Evolutionary conservation across 345 rosid genomes (phyloP).

Genomic region (Euphorbia lathyris): DNA sequence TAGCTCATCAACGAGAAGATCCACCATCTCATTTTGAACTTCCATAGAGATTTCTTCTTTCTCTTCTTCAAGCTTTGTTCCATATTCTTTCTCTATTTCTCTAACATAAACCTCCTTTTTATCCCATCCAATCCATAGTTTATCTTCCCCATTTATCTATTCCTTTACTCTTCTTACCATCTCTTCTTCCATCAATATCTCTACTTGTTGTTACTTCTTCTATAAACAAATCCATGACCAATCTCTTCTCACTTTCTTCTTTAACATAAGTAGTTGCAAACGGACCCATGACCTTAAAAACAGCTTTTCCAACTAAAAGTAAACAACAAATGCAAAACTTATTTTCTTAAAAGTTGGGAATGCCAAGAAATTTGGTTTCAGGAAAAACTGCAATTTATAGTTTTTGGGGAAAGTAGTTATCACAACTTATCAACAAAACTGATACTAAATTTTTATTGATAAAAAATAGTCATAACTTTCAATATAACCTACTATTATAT

Average conservation of each 20-base stretch:
- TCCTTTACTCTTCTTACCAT: constrained; percentile 35
- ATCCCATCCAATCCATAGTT: constrained; percentile 17
- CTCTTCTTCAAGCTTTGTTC: constrained; percentile 38
- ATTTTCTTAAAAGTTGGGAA: no score
- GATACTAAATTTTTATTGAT: no score
- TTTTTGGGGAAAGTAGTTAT: no score
- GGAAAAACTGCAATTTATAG: no score
- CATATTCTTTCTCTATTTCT: constrained; percentile 38
- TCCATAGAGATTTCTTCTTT: constrained; percentile 30
- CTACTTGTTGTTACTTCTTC: constrained; percentile 26
- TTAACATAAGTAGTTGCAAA: constrained; percentile 38
- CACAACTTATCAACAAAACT: no score
- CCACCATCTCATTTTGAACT: constrained; percentile 30
- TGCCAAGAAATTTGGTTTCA: no score
- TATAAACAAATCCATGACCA: constrained; percentile 48
- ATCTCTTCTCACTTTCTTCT: constrained; percentile 12
- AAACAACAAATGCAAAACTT: no score
- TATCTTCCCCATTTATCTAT: constrained; percentile 44
- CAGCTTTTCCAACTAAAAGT: no score
- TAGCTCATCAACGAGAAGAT: constrained; percentile 36
- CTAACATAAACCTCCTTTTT: constrained; percentile 32
- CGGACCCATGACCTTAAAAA: no score
- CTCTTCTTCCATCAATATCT: no score
- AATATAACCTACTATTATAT: no score
- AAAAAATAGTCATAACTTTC: no score